phyloP scores from a whole-genome alignment of 1,139 yeast species.

The Dujonia santamariae region DNA sequence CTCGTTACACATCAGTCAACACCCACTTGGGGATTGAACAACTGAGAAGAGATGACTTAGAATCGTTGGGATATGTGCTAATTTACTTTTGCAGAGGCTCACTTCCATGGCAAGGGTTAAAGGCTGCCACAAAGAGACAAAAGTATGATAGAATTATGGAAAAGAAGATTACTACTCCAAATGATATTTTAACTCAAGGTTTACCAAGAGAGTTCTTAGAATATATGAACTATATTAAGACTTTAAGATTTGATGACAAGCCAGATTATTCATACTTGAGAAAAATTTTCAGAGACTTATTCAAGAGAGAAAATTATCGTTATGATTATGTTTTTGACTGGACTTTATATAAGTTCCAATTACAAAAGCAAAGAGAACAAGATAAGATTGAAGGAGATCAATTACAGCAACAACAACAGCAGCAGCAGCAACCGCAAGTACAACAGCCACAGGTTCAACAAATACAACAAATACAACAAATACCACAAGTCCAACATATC shows the following conservation, averaged over 20 bases:
- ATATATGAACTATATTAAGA: constrained; percentile 84
- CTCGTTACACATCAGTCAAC: constrained; percentile 92
- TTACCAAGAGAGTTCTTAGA: constrained; percentile 88
- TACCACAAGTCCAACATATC: constrained; percentile 1
- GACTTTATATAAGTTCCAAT: constrained; percentile 83
- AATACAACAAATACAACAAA: constrained; percentile 9
- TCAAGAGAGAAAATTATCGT: constrained; percentile 82
- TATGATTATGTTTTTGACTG: constrained; percentile 96
- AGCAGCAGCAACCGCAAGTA: constrained; percentile 12
- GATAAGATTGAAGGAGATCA: constrained; percentile 25
- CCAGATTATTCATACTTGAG: constrained; percentile 93
- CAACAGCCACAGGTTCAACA: constrained; percentile 7
- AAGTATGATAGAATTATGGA: constrained; percentile 97
- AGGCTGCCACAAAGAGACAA: constrained; percentile 95
- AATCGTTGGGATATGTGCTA: constrained; percentile 90
- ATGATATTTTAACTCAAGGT: constrained; percentile 87
- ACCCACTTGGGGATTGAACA: constrained; percentile 98
- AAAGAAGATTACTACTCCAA: constrained; percentile 89
- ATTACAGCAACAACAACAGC: constrained; percentile 24
- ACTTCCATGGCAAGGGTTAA: constrained; percentile 97
- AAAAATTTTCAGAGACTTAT: constrained; percentile 84
- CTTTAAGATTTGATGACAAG: constrained; percentile 90
- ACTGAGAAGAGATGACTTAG: constrained; percentile 94
- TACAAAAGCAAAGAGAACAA: constrained; percentile 59
- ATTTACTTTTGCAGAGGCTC: constrained; percentile 95